phyloP scores from a whole-genome alignment of 768 basidiomycete species.

The Infundibulicybe gibba region DNA sequence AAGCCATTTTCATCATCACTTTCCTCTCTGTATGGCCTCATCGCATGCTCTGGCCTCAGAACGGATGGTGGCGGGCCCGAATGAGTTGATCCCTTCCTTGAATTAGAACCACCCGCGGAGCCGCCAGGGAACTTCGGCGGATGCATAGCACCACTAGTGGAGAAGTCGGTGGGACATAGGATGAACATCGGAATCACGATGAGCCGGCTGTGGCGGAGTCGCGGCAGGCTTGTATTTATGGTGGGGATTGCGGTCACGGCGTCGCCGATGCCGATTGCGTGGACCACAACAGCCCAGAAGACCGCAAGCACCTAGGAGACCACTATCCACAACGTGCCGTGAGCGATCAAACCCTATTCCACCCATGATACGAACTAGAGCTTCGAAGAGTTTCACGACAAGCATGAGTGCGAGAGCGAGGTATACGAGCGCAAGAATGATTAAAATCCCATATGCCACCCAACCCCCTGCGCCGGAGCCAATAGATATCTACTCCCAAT shows the following conservation, averaged over 20 bases:
- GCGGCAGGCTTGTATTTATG: slow-evolving; percentile 6
- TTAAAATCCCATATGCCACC: slow-evolving; percentile 91
- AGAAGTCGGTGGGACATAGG: slow-evolving; percentile 44
- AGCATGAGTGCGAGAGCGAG: slow-evolving; percentile 82
- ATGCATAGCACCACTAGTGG: slow-evolving; percentile 21
- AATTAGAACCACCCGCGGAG: slow-evolving; percentile 21
- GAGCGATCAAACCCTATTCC: slow-evolving; percentile 83
- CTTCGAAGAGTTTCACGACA: slow-evolving; percentile 82
- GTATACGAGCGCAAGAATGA: slow-evolving; percentile 81
- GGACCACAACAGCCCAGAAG: slow-evolving; percentile 66
- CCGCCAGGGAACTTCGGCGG: slow-evolving; percentile 25
- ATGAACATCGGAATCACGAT: slow-evolving; percentile 44
- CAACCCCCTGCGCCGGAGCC: slow-evolving; percentile 80
- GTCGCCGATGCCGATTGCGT: slow-evolving; percentile 31
- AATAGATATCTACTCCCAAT: slow-evolving; percentile 66
- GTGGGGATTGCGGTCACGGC: slow-evolving; percentile 13
- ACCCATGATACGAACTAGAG: slow-evolving; percentile 70
- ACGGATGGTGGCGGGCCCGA: slow-evolving; percentile 68
- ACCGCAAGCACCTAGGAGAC: slow-evolving; percentile 81
- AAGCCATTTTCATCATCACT: slow-evolving; percentile 73
- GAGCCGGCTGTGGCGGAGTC: neutral
- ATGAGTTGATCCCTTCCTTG: slow-evolving; percentile 47
- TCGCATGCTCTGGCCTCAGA: slow-evolving; percentile 75
- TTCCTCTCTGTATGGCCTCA: slow-evolving; percentile 73
- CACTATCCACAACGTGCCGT: slow-evolving; percentile 75